phyloP scores from a whole-genome alignment of 2,329 filamentous ascomycete species.

The Dothideomycetes sp. region DNA sequence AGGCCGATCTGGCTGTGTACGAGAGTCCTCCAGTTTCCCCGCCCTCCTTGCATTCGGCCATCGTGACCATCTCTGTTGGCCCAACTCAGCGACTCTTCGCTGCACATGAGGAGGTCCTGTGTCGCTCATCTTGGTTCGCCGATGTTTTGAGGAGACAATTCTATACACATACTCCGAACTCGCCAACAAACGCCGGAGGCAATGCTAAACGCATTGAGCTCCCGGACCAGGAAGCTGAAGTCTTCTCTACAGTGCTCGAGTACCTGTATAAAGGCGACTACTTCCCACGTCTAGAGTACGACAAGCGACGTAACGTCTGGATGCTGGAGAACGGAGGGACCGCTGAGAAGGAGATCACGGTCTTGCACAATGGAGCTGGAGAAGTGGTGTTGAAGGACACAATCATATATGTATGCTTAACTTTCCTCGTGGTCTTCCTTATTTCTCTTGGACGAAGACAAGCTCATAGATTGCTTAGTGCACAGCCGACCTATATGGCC shows the following conservation, averaged over 20 bases:
- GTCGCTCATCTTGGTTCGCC: constrained; percentile 68
- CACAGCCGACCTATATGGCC: constrained; percentile 70
- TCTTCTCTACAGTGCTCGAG: constrained; percentile 83
- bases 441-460: constrained; percentile 1
- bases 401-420: constrained; percentile 56
- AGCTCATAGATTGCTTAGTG: constrained; percentile 35
- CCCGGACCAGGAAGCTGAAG: constrained; percentile 76
- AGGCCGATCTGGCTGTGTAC: too few relatives aligned
- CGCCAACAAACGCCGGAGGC: background rate
- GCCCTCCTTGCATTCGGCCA: constrained; percentile 7
- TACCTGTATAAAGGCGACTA: constrained; percentile 94
- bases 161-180: constrained; percentile 34
- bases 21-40: constrained; percentile 1
- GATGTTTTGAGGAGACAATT: constrained; percentile 52
- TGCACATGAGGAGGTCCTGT: constrained; percentile 77
- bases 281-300: constrained; percentile 70
- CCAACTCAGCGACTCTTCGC: constrained; percentile 45
- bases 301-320: constrained; percentile 71
- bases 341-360: constrained; percentile 48
- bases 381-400: constrained; percentile 75
- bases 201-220: constrained; percentile 60
- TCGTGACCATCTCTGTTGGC: constrained; percentile 13
- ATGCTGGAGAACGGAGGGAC: constrained; percentile 54
- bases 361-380: constrained; percentile 55
- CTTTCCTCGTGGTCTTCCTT: background rate